These are phyloP conservation scores for Trichoderma orchidacearum DNA, from an alignment of 495 filamentous ascomycete species.

Conservation along the genomic window DNA sequence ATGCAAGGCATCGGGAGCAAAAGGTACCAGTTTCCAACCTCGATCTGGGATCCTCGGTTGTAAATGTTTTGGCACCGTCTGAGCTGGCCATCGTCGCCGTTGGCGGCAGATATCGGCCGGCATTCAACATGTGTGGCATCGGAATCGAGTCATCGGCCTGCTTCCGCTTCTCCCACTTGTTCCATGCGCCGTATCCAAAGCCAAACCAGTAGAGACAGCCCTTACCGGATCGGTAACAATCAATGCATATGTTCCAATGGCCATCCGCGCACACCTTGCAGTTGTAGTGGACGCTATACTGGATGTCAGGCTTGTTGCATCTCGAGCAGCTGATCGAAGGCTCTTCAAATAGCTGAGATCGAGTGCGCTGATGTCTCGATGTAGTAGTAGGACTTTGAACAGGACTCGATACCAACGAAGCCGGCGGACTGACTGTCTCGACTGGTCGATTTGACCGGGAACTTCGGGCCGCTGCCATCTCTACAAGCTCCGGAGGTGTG, in stretches of 20 bases:
- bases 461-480: not conserved
- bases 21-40: slow-evolving; percentile 71
- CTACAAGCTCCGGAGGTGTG: not conserved
- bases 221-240: slow-evolving; percentile 58
- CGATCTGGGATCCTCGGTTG: slow-evolving; percentile 47
- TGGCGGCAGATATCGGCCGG: slow-evolving; percentile 53
- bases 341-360: slow-evolving; percentile 43
- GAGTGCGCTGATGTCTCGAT: slow-evolving; percentile 10
- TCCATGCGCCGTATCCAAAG: slow-evolving; percentile 50
- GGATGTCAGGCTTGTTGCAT: slow-evolving; percentile 52
- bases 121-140: slow-evolving; percentile 50
- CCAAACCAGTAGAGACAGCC: slow-evolving; percentile 73
- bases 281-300: slow-evolving; percentile 71
- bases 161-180: slow-evolving; percentile 35
- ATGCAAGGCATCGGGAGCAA: slow-evolving; percentile 58
- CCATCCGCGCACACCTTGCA: slow-evolving; percentile 58
- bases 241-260: slow-evolving; percentile 59
- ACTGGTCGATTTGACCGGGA: not conserved
- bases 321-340: slow-evolving; percentile 58
- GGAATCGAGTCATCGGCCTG: slow-evolving; percentile 18
- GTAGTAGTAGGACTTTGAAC: slow-evolving; percentile 3
- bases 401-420: not conserved
- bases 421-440: not conserved
- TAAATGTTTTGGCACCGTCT: slow-evolving; percentile 36
- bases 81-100: slow-evolving; percentile 26